phyloP scores from a whole-genome alignment of 2,329 filamentous ascomycete species.

The Ophiostoma sp. region DNA sequence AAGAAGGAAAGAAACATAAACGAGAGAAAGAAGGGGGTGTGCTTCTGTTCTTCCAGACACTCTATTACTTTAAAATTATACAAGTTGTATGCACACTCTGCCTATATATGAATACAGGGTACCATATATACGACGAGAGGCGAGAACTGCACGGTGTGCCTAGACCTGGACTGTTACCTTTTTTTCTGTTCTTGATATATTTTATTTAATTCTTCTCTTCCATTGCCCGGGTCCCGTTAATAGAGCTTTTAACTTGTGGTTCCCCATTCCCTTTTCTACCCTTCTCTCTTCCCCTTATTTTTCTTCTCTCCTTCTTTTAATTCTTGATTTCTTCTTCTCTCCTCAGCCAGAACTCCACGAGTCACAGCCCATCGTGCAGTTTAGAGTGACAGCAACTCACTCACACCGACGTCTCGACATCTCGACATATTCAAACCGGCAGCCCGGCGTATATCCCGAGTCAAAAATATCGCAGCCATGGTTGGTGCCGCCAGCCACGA shows the following conservation, averaged over 20 bases:
- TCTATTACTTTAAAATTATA: background rate
- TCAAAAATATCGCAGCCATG: conserved; percentile 22
- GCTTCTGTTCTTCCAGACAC: conserved; percentile 10
- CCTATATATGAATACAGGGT: conserved; percentile 15
- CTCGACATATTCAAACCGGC: background rate
- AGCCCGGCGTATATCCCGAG: background rate
- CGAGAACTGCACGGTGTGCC: background rate
- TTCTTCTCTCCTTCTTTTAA: background rate
- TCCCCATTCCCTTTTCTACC: background rate
- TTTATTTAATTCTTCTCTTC: background rate
- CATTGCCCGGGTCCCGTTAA: background rate
- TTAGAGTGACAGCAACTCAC: background rate
- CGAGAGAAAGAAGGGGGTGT: background rate
- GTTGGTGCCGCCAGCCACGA: conserved; percentile 9
- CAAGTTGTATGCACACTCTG: conserved; percentile 9
- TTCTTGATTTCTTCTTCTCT: background rate
- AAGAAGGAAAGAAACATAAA: background rate
- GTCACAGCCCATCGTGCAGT: background rate
- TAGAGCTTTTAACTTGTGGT: conserved; percentile 5
- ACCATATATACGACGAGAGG: conserved; percentile 13
- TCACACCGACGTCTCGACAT: background rate
- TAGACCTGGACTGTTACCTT: background rate
- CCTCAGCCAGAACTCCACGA: background rate
- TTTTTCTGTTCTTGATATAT: background rate
- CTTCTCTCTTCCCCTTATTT: background rate